These are phyloP conservation scores for Sindora glabra DNA, from an alignment of 306 rosid species.

Conservation along the genomic window DNA sequence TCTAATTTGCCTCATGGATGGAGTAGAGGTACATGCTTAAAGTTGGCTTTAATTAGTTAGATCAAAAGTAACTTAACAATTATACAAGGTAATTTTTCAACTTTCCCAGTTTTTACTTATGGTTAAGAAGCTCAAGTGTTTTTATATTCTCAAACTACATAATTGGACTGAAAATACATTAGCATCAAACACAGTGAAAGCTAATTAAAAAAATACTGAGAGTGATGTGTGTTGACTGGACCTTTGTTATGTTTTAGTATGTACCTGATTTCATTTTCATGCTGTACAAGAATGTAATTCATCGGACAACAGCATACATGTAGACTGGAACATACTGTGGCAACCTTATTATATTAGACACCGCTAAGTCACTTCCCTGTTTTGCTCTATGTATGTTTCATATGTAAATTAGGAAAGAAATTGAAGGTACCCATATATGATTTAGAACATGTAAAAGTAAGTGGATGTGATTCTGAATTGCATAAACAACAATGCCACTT, in stretches of 20 bases:
- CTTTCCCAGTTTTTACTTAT: too few relatives aligned
- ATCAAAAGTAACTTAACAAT: too few relatives aligned
- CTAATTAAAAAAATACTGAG: conserved; percentile 25
- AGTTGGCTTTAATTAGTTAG: too few relatives aligned
- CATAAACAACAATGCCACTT: too few relatives aligned
- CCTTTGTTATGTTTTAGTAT: conserved; percentile 78
- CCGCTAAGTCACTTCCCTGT: conserved; percentile 66
- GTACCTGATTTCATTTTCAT: conserved; percentile 7
- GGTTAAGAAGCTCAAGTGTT: too few relatives aligned
- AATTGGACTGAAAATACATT: conserved; percentile 16
- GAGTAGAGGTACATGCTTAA: too few relatives aligned
- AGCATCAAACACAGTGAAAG: conserved; percentile 14
- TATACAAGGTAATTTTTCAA: too few relatives aligned
- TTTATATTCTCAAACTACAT: too few relatives aligned
- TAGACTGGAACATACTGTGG: background rate
- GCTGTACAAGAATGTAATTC: background rate
- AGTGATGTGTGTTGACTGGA: conserved; percentile 64
- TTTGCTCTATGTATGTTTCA: conserved; percentile 55
- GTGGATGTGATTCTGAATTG: background rate
- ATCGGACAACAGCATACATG: background rate
- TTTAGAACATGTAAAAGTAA: conserved; percentile 3
- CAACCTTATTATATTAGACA: conserved; percentile 13
- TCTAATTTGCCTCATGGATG: too few relatives aligned
- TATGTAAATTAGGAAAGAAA: conserved; percentile 50
- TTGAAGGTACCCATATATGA: conserved; percentile 82